Evolutionary conservation across 169 alveolate genomes (phyloP).

Genomic region (Plasmodium gallinaceum): DNA sequence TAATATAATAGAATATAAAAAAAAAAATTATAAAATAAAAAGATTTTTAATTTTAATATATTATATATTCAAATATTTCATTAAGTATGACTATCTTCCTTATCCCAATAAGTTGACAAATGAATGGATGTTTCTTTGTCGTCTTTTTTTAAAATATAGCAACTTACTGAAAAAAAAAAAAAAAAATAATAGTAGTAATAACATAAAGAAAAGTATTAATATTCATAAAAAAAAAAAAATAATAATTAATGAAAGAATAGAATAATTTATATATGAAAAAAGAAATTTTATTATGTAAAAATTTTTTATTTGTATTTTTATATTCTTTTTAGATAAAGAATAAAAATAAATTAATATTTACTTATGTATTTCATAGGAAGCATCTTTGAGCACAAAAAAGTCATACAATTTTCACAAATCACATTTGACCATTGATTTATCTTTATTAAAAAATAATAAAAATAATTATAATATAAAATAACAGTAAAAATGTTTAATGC

Average conservation of each 20-base stretch:
- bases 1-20: not conserved
- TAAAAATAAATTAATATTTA: conserved; percentile 5
- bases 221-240: too few relatives aligned
- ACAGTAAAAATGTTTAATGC: not conserved
- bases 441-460: not conserved
- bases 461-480: not conserved
- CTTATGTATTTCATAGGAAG: conserved; percentile 66
- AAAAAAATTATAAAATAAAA: not conserved
- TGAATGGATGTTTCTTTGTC: conserved; percentile 47
- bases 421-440: conserved; percentile 70
- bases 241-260: too few relatives aligned
- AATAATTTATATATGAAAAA: too few relatives aligned
- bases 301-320: not conserved
- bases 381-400: conserved; percentile 55
- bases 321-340: not conserved
- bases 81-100: conserved; percentile 48
- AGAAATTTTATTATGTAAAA: not conserved
- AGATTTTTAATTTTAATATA: not conserved
- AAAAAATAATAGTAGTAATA: not conserved
- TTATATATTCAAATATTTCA: not conserved
- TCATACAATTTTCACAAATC: conserved; percentile 63
- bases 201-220: too few relatives aligned
- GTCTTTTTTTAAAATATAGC: conserved; percentile 65
- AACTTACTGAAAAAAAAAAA: conserved; percentile 56
- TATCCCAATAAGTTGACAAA: conserved; percentile 76